phyloP scores from a whole-genome alignment of 495 filamentous ascomycete species.

The Emericellopsis terricola region DNA sequence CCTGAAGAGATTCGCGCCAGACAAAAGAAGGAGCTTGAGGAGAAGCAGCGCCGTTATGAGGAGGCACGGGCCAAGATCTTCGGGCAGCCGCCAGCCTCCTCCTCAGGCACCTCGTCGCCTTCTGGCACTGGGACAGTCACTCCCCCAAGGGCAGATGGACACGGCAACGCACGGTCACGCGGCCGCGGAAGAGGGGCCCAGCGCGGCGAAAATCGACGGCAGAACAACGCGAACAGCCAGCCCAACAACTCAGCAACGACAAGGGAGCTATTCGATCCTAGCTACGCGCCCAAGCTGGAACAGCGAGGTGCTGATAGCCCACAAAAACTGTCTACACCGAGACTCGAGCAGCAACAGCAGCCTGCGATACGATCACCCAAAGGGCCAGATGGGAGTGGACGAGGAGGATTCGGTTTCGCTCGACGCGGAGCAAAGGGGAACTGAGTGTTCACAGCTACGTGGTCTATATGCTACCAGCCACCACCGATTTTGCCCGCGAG shows the following conservation, averaged over 20 bases:
- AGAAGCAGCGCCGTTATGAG: conserved; percentile 77
- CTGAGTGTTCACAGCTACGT: conserved; percentile 17
- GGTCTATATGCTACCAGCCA: conserved; percentile 48
- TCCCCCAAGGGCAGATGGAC: conserved; percentile 33
- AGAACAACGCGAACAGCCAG: conserved; percentile 4
- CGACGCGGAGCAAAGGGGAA: conserved; percentile 16
- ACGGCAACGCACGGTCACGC: conserved; percentile 4
- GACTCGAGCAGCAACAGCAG: too few relatives aligned
- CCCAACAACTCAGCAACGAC: conserved; percentile 7
- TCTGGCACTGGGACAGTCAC: conserved; percentile 33
- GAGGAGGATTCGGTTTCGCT: conserved; percentile 48
- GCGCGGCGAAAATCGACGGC: conserved; percentile 6
- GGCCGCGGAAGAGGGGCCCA: conserved; percentile 8
- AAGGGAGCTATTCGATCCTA: conserved; percentile 55
- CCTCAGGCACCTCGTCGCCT: conserved; percentile 18
- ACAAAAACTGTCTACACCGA: too few relatives aligned
- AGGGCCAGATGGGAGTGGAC: conserved; percentile 58
- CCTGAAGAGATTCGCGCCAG: conserved; percentile 54
- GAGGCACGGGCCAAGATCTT: conserved; percentile 75
- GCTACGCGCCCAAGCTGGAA: conserved; percentile 41
- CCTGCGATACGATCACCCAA: conserved; percentile 44
- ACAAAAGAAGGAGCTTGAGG: conserved; percentile 59
- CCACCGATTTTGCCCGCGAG: conserved; percentile 86
- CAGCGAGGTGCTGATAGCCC: too few relatives aligned
- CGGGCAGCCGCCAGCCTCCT: conserved; percentile 43